Evolutionary conservation across 345 rosid species (phyloP), one percentile per base, ranked within the genome.

Genomic region (Syzygium aromaticum): DNA sequence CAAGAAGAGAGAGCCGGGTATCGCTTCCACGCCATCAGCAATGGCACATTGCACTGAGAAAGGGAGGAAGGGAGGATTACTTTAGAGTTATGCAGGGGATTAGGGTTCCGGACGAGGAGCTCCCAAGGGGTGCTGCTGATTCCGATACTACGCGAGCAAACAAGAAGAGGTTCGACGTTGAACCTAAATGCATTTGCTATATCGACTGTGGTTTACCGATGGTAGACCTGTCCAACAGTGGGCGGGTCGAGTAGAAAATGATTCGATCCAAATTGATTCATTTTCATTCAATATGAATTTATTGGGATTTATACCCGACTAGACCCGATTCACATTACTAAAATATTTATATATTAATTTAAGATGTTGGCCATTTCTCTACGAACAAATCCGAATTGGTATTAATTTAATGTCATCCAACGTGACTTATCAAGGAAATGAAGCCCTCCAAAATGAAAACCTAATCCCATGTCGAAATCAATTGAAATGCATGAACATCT

Each of bases 351-450:
- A 43, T 43, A 43, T 43, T 43, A 43, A 43, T 61, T 61, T n/a
- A 33, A 61, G 19, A n/a, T 2, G 38, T 0, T 0, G 4, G 0
- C 0, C 13, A 61, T 61, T n/a, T n/a, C 17, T 61, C 14, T 6
- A n/a, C 0, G 4, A 13, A 13, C 13, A 61, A 13, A 2, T 6
- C 2, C 27, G 17, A n/a, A 61, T 61, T n/a, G 5, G 0, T n/a
- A 61, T 61, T 3, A n/a, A 30, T n/a, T 14, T n/a, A 13, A n/a
- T 61, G 5, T 6, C 7, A 61, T 61, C 19, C 13, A 1, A 61
- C 30, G 19, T 61, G 0, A 61, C 15, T 1, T 0, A 59, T 59
- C 0, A 2, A 59, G 67, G 30, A 59, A 6, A 14, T 13, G 73
- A 1, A 61, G 73, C 33, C 17, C n/a, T 61, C 33, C n/a, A 54